phyloP scores from a whole-genome alignment of 441 rosid species.

The Biscutella laevigata region DNA sequence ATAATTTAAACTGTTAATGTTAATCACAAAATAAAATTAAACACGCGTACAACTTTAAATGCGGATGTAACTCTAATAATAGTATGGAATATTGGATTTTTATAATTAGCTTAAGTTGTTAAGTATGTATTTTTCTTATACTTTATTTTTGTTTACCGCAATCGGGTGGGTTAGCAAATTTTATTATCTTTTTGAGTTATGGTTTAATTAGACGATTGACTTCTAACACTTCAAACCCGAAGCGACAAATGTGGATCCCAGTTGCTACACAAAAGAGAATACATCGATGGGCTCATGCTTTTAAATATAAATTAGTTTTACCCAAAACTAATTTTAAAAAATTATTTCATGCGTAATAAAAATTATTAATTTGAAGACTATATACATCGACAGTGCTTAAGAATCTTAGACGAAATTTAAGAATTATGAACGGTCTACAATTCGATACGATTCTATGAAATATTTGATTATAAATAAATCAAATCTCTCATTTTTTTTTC shows the following conservation, averaged over 20 bases:
- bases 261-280: constrained; percentile 18
- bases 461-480: not conserved
- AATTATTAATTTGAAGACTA: not conserved
- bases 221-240: not conserved
- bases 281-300: constrained; percentile 10
- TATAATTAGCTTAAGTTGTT: no score
- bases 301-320: not conserved
- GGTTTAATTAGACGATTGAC: constrained; percentile 9
- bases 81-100: no score
- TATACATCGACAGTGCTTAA: not conserved
- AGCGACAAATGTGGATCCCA: constrained; percentile 22
- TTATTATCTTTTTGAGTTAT: not conserved
- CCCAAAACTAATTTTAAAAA: no score
- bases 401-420: not conserved
- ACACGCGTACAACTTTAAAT: no score
- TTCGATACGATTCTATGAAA: not conserved
- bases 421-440: not conserved
- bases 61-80: no score
- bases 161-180: no score
- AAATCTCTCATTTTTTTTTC: no score
- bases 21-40: no score
- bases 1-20: no score
- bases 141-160: no score
- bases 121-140: no score
- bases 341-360: no score